Evolutionary conservation across 441 rosid species (phyloP), one percentile per base, ranked within the genome.

Genomic region (Theobroma grandiflorum): DNA sequence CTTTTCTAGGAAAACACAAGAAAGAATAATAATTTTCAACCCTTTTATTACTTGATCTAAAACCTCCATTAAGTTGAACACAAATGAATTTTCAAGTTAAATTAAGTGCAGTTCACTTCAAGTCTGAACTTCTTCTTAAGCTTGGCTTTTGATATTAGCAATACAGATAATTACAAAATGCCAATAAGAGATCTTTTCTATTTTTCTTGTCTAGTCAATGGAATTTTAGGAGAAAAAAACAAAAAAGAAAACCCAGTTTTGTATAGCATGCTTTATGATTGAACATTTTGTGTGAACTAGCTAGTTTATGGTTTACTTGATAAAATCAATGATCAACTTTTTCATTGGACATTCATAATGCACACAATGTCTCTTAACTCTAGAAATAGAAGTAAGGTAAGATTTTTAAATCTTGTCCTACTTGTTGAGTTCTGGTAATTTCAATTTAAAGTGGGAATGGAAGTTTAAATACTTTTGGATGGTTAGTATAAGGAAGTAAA

Each of bases 31-130:
- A 18, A 31, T 3, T 67, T 67, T 2, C 22, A 2, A 12, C 26
- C 49, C 42, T 40, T 40, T 67, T 42, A n/a, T 26, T 67, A 11
- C 35, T n/a, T n/a, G 52, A n/a, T 40, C 33, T 20, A 40, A 67
- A 67, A 67, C 71, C 71, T 66, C 14, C 49, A 66, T 11, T n/a
- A 47, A 69, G 37, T 57, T 47, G 57, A 47, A 26, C 71, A 38
- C 8, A 66, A 33, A 42, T 67, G 31, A 67, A 26, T 2, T 64
- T 64, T 65, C 2, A 15, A 49, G 45, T 35, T 15, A 16, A 31
- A 2, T 11, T 62, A 40, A 62, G 2, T 11, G 9, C 6, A 57
- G 66, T 65, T 65, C 31, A 40, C 49, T 8, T 65, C 26, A 42
- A 35, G 40, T 8, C 4, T 66, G 33, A 66, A 40, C 33, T 42